These are phyloP conservation scores for Microdochium nivale DNA, from an alignment of 2,329 filamentous ascomycete species.

Conservation along the genomic window DNA sequence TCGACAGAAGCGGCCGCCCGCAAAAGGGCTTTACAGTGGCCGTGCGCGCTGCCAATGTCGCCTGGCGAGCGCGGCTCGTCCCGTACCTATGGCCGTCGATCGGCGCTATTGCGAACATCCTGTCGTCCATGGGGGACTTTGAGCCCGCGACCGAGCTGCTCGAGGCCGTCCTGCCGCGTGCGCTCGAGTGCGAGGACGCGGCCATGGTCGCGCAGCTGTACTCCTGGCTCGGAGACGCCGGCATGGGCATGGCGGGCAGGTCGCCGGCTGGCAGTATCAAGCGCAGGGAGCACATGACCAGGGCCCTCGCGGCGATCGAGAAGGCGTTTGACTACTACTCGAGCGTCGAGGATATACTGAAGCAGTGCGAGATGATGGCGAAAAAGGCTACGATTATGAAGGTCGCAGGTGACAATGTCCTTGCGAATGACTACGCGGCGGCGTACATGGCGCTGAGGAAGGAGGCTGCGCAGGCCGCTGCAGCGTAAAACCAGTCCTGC, in stretches of 20 bases:
- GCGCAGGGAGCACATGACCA: constrained; percentile 47
- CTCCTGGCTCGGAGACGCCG: constrained; percentile 63
- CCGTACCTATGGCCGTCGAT: constrained; percentile 66
- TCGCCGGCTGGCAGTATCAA: constrained; percentile 30
- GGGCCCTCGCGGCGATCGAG: constrained; percentile 52
- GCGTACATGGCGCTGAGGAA: constrained; percentile 52
- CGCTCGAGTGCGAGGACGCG: constrained; percentile 61
- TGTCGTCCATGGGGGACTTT: constrained; percentile 65
- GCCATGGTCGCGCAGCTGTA: constrained; percentile 59
- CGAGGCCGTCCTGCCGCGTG: constrained; percentile 62
- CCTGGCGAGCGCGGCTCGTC: constrained; percentile 60
- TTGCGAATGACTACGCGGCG: constrained; percentile 59
- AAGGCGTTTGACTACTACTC: constrained; percentile 57
- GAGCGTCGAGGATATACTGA: constrained; percentile 56
- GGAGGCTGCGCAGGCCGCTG: constrained; percentile 18
- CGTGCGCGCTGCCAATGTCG: constrained; percentile 65
- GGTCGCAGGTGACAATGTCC: constrained; percentile 52
- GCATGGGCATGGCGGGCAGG: constrained; percentile 66
- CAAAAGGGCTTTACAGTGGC: constrained; percentile 70
- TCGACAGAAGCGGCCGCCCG: constrained; percentile 58
- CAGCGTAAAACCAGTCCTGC: background rate
- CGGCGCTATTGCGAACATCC: constrained; percentile 56
- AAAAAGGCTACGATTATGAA: constrained; percentile 76
- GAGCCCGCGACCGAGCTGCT: constrained; percentile 56
- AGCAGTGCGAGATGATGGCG: constrained; percentile 69